These are phyloP conservation scores for Grigorovia humatica DNA, from an alignment of 805 yeast genomes.

Conservation along the genomic window DNA sequence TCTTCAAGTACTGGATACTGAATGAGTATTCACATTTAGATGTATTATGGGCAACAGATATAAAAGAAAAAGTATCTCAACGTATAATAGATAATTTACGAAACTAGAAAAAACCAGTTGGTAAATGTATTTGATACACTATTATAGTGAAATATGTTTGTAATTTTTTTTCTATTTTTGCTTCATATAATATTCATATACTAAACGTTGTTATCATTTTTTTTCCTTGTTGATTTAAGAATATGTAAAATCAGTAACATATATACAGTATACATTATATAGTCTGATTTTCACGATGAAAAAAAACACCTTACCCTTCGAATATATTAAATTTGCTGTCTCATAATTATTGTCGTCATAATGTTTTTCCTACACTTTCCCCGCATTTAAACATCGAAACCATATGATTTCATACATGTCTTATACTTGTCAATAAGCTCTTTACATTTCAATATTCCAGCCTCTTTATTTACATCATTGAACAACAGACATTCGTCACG, in stretches of 20 bases:
- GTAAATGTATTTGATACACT: not conserved
- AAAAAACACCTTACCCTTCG: not conserved
- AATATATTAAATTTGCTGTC: not conserved
- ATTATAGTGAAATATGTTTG: not conserved
- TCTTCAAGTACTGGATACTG: constrained; percentile 30
- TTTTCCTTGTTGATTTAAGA: too few species aligned
- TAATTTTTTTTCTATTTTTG: not conserved
- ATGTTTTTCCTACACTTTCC: too few species aligned
- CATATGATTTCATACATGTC: constrained; percentile 84
- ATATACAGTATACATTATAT: too few species aligned
- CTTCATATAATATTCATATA: not conserved
- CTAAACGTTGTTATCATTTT: too few species aligned
- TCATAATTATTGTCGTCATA: too few species aligned
- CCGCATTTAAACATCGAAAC: constrained; percentile 39
- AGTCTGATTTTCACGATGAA: too few species aligned
- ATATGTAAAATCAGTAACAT: too few species aligned
- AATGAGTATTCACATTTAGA: constrained; percentile 76
- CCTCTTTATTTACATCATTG: constrained; percentile 63
- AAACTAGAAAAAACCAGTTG: not conserved
- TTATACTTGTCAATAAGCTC: constrained; percentile 64
- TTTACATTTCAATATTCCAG: constrained; percentile 52
- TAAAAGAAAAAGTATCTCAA: constrained; percentile 51
- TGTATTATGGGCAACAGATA: constrained; percentile 88
- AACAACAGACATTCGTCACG: constrained; percentile 82
- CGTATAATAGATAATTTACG: constrained; percentile 31